Conservation (phyloP, 768 basidiomycete species). For the Gloeophyllum trabeum region DNA sequence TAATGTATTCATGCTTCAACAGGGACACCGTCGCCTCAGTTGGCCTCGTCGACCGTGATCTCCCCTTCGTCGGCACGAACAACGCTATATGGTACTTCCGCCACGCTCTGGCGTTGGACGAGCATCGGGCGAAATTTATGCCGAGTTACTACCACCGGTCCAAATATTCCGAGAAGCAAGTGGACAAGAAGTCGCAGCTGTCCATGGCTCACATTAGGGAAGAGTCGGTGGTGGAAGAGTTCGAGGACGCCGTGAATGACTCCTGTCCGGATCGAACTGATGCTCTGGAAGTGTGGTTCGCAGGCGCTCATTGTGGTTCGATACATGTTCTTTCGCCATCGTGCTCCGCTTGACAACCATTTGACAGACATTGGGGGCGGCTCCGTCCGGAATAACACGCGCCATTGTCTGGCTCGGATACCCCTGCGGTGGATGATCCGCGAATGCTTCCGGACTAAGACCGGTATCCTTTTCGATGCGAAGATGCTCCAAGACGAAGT, state of each 20-base stretch:
- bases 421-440: constrained; percentile 61
- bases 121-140: constrained; percentile 19
- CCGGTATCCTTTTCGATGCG: constrained; percentile 19
- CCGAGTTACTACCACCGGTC: constrained; percentile 12
- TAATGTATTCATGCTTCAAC: not conserved
- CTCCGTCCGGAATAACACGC: constrained; percentile 30
- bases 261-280: constrained; percentile 10
- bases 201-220: not conserved
- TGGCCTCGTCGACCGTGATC: constrained; percentile 30
- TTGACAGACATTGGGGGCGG: constrained; percentile 45
- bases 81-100: constrained; percentile 26
- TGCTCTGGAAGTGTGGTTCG: constrained; percentile 23
- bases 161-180: not conserved
- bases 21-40: constrained; percentile 49
- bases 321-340: not conserved
- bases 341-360: too few species aligned
- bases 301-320: constrained; percentile 20
- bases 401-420: constrained; percentile 35
- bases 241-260: constrained; percentile 2
- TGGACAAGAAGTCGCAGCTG: not conserved
- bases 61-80: constrained; percentile 38
- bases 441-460: constrained; percentile 43
- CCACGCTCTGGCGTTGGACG: constrained; percentile 21
- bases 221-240: not conserved
- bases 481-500: constrained; percentile 9